Conservation (phyloP, 176 grass and related monocot species). For the Juncus inflexus region DNA sequence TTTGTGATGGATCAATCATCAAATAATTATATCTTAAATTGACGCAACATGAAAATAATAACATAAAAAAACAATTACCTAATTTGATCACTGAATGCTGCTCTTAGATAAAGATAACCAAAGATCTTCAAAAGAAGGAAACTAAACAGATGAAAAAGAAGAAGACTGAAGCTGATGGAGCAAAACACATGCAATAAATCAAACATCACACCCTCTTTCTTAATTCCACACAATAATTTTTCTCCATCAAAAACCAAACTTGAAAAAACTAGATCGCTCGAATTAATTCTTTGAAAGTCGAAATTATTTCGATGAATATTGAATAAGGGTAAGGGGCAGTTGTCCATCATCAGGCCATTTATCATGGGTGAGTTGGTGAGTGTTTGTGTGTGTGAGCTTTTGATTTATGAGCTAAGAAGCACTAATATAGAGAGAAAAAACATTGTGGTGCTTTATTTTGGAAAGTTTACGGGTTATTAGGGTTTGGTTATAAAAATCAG, state of each 20-base stretch:
- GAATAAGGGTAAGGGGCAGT: neutral
- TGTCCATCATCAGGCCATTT: conserved; percentile 36
- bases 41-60: conserved; percentile 9
- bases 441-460: conserved; percentile 25
- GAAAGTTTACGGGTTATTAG: conserved; percentile 25
- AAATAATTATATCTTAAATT: neutral
- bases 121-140: conserved; percentile 75
- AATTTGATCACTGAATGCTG: neutral
- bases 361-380: conserved; percentile 14
- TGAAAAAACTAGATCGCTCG: neutral
- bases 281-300: neutral
- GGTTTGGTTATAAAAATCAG: conserved; percentile 14
- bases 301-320: neutral
- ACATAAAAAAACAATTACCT: conserved; percentile 25
- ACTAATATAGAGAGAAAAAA: conserved; percentile 22
- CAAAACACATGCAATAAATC: conserved; percentile 33
- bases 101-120: conserved; percentile 22
- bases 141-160: conserved; percentile 45
- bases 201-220: conserved; percentile 21
- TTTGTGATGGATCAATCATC: no score
- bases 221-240: neutral
- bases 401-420: conserved; percentile 22
- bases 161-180: conserved; percentile 40
- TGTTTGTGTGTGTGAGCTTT: conserved; percentile 16
- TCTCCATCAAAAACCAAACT: conserved; percentile 43